Evolutionary conservation across 768 basidiomycete genomes (phyloP).

Genomic region (Leucosporidium creatinivorum): DNA sequence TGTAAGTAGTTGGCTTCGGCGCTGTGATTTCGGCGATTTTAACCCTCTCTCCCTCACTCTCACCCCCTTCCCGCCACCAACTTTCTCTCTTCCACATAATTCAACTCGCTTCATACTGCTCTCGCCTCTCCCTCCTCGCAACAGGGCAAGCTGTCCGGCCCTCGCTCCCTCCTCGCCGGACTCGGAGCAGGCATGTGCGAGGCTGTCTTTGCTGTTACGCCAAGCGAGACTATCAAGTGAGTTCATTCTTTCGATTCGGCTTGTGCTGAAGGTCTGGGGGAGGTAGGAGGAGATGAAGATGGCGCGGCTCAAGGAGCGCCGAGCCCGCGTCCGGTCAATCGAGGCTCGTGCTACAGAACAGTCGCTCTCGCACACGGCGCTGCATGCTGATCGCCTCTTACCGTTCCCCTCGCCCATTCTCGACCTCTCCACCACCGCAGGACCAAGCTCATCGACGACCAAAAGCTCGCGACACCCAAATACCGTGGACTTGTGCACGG

Average conservation of each 20-base stretch:
- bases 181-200: slow-evolving; percentile 77
- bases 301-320: too few species aligned
- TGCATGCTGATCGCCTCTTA: too few species aligned
- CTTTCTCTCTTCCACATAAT: not conserved
- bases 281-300: too few species aligned
- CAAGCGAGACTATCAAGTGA: slow-evolving; percentile 96
- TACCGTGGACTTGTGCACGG: slow-evolving; percentile 85
- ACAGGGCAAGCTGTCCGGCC: slow-evolving; percentile 84
- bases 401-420: too few species aligned
- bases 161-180: slow-evolving; percentile 47
- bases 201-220: slow-evolving; percentile 84
- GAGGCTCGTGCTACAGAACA: too few species aligned
- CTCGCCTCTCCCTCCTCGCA: not conserved
- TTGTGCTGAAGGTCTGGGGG: not conserved
- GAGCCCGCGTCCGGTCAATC: too few species aligned
- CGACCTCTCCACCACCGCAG: slow-evolving; percentile 45
- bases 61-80: too few species aligned
- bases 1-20: slow-evolving; percentile 49
- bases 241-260: slow-evolving; percentile 40
- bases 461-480: slow-evolving; percentile 72
- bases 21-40: too few species aligned
- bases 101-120: too few species aligned
- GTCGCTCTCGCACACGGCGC: too few species aligned
- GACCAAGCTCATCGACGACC: slow-evolving; percentile 94
- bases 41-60: too few species aligned